Base-by-base conservation (phyloP, 768 basidiomycete genomes). In the Agrocybe pediades region DNA sequence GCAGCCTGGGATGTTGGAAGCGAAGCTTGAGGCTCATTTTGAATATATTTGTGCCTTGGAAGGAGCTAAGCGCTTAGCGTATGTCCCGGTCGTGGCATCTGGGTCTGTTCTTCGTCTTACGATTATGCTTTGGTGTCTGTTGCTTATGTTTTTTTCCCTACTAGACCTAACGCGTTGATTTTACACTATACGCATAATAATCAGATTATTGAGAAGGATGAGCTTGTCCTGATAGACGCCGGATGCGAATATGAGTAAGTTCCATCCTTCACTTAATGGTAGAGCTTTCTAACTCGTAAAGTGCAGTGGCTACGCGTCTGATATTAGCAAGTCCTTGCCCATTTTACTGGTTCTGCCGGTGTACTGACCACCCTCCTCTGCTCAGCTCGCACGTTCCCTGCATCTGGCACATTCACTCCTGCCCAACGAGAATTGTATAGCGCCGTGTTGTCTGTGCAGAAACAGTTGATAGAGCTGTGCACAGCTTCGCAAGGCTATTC, bases 141-240 rank as follows among this genome's bases (percentile, higher is more conserved):
- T 24, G 17, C 15, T 40, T 17, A 20, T 17, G 5, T 21, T 7
- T 15, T 36, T 44, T 39, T 21, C 53, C n/a, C n/a, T n/a, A n/a
- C n/a, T n/a, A 95, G 93, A 24, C 79, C 89, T 2, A 97, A 98
- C 64, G 86, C 92, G 7, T 78, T 97, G 1, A 87, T 91, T 39
- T 94, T 99, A 56, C 97, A 99, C 63, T 98, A 98, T 66, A 96
- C 94, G 0, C 80, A 87, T 16, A 98, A 98, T 68, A 87, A 96
- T 66, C 90, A 91, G 53, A 61, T 89, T 17, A 70, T 95, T 8
- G 74, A 78, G 36, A 71, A 83, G 1, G 83, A 77, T 17, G 95
- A 98, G 61, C 74, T 92, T 60, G 75, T 97, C 15, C 78, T 97
- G 11, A 83, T 98, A 49, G 95, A 98, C 57, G 95, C 94, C 1